Percentiles rank a stretch among this genome's conserved stretches.
These are phyloP conservation scores for Parathielavia hyrcaniae DNA, from an alignment of 495 filamentous ascomycete genomes.

Conservation along the genomic window DNA sequence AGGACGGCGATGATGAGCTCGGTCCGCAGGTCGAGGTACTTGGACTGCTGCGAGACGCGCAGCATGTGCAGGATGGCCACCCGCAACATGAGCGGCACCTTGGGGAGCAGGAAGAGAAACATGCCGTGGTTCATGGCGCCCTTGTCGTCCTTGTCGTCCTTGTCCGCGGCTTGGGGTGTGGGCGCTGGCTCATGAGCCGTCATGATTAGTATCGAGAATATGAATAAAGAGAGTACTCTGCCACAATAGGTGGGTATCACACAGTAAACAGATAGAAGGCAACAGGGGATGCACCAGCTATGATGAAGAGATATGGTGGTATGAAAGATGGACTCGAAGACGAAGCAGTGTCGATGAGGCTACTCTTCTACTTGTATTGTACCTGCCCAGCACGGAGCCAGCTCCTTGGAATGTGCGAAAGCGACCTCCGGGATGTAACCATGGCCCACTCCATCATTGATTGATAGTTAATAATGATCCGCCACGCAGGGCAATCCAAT, in stretches of 20 bases:
- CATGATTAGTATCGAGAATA: constrained; percentile 3
- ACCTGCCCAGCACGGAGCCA: too few relatives aligned
- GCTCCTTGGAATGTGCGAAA: too few relatives aligned
- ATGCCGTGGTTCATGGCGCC: constrained; percentile 30
- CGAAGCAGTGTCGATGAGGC: too few relatives aligned
- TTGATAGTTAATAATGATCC: too few relatives aligned
- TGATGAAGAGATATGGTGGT: too few relatives aligned
- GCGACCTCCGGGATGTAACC: too few relatives aligned
- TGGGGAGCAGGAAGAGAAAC: constrained; percentile 46
- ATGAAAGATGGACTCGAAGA: too few relatives aligned
- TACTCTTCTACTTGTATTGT: too few relatives aligned
- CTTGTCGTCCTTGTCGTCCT: constrained; percentile 8
- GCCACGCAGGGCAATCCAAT: too few relatives aligned
- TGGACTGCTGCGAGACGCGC: constrained; percentile 55
- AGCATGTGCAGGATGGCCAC: constrained; percentile 63
- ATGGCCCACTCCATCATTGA: too few relatives aligned
- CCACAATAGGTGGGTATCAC: not conserved
- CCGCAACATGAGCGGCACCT: constrained; percentile 61
- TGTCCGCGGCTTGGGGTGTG: not conserved
- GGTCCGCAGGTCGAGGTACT: constrained; percentile 74
- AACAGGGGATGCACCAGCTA: not conserved
- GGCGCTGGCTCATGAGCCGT: not conserved
- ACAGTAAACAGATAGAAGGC: too few relatives aligned
- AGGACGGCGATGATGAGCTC: constrained; percentile 65
- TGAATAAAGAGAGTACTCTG: not conserved